Evolutionary conservation across 148 eudicot genomes (phyloP), one percentile per base, ranked within the genome.

Genomic region (Chenopodium quinoa): DNA sequence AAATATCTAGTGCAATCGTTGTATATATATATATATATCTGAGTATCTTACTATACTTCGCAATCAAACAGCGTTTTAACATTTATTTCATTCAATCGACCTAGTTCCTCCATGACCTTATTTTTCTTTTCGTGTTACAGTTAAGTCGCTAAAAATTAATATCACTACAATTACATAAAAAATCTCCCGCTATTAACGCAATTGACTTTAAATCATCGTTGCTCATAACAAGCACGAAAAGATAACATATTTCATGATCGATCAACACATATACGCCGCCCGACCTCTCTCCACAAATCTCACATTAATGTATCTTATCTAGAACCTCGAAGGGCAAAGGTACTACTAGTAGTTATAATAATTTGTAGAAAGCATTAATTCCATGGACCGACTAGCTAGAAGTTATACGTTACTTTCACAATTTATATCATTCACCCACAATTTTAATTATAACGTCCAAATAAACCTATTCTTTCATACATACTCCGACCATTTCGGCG

Each of bases 401-500:
- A 71, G 86, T 84, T 84, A 47, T 48, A 62, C 25, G 86, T 84
- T 63, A 78, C 86, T 84, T 76, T 84, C 86, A 71, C 0, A 34
- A 77, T 80, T 84, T 76, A 84, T 58, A 75, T 17, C 78, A 10
- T 72, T 56, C 83, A 77, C 77, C 65, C 73, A 80, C 74, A 47
- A 16, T 37, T 37, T 37, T 37, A 80, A 63, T n/a, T 58, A 23
- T 75, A 31, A 9, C 82, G 25, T 54, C 14, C 82, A 40, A 44
- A 27, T 27, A 27, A 27, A 72, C 54, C 46, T 23, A 13, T 25
- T 37, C 6, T 54, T 29, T 58, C 68, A 50, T 50, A 50, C 25
- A 22, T 5, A 54, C 63, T 69, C 86, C 83, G 71, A 37, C 58
- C 74, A 25, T 7, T 34, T 54, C 82, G 79, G 79, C 78, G 60